Base-by-base conservation (phyloP, 169 alveolate species). In the Plasmodium chabaudi region DNA sequence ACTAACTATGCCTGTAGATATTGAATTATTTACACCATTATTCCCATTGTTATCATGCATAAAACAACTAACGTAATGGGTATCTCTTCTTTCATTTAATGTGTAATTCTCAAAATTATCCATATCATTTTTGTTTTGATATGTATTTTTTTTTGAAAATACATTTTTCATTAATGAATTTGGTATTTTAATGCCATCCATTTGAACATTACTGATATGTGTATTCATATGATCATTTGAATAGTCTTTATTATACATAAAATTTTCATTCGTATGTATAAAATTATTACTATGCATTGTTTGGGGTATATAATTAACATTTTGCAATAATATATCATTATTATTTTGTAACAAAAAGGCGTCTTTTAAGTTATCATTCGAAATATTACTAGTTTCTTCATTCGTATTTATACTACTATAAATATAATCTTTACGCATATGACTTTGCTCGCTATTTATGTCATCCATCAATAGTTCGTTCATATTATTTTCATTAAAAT, bases 121-220 rank as follows among this genome's bases (percentile, higher is more conserved):
- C 12, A 47, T 49, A 19, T 77, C 75, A 23, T 56, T 63, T 42
- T 69, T 23, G 25, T 64, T 64, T 63, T 64, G 64, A 44, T 77
- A 65, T 12, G 27, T 57, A 21, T 72, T 39, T 9, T 59, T 72
- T 57, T 59, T 49, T 15, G 25, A 19, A 15, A 63, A 57, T 57
- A 19, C 17, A 5, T 27, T 9, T 42, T 27, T 72, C 72, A 59
- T 63, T 47, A 34, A 9, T 12, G 49, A 25, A 39, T 10, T 39
- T 19, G 21, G 47, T 10, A 39, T 51, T 53, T 53, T 17, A 10
- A 42, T 23, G 7, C 44, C 71, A 57, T 44, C 72, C 44, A 42
- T 71, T 63, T 19, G 60, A 25, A 2, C 19, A 10, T 23, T 64
- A 25, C 19, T 51, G 51, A 23, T 27, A 9, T 61, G 51, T 17